phyloP scores from a whole-genome alignment of 2,329 filamentous ascomycete species.

The Cladobotryum protrusum region DNA sequence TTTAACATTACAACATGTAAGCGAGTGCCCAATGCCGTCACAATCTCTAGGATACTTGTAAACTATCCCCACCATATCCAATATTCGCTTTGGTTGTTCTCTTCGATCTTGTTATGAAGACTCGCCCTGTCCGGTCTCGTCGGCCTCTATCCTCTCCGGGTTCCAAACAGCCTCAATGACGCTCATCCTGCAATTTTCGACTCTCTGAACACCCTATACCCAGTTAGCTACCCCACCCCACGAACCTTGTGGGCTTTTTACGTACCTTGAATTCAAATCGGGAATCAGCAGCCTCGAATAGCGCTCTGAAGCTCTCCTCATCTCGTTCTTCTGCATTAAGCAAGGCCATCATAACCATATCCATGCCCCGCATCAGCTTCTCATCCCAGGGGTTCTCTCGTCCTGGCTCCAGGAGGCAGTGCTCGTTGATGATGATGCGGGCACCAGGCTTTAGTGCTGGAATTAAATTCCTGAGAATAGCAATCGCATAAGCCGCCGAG shows the following conservation, averaged over 20 bases:
- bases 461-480: slow-evolving; percentile 44
- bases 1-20: no score
- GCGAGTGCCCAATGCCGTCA: no score
- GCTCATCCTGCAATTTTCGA: slow-evolving; percentile 39
- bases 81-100: no score
- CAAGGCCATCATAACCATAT: slow-evolving; percentile 45
- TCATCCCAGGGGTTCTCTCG: slow-evolving; percentile 39
- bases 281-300: slow-evolving; percentile 38
- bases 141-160: slow-evolving; percentile 15
- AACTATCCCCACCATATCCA: no score
- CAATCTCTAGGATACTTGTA: no score
- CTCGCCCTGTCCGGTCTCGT: no score
- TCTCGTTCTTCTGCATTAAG: slow-evolving; percentile 47
- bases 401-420: slow-evolving; percentile 36
- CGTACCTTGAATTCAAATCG: slow-evolving; percentile 39
- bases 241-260: background rate
- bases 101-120: no score
- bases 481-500: slow-evolving; percentile 45
- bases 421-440: slow-evolving; percentile 40
- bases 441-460: slow-evolving; percentile 51
- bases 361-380: slow-evolving; percentile 43
- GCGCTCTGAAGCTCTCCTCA: slow-evolving; percentile 37
- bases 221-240: background rate
- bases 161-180: slow-evolving; percentile 44
- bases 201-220: slow-evolving; percentile 33